Evolutionary conservation across 805 yeast genomes (phyloP), one percentile per base, ranked within the genome.

Genomic region (Teunomyces aglyptinius): DNA sequence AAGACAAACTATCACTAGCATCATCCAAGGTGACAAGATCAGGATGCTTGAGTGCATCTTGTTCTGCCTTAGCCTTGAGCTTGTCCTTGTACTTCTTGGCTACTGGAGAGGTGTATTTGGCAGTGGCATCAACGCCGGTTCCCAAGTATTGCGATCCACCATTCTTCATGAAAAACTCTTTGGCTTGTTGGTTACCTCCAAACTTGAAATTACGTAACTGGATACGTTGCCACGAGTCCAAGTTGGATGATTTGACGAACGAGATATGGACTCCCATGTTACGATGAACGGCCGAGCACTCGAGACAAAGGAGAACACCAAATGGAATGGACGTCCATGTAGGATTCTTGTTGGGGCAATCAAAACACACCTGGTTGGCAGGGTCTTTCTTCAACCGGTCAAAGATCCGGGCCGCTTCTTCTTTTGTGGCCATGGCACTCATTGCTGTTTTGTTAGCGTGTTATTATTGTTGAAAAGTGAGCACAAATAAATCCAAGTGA

Each of bases 291-390:
- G 98, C 91, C 45, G 96, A 87, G 67, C 99, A 94, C 65, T 94
- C 96, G 50, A 91, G 77, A 73, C 99, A 94, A 49, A 94, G 71
- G 64, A 91, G 80, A 44, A 91, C 87, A 46, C 97, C 99, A 67
- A 89, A 92, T 11, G 98, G 96, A 46, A 92, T 90, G 11, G 98
- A 92, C 3, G 99, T 89, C 99, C 99, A 94, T 0, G 98, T 89
- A 31, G 99, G 98, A 65, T 91, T 91, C 63, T 87, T 89, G 57
- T 91, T 87, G 44, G 86, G 80, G 68, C 99, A 94, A 64, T 94
- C 99, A 69, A 94, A 92, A 70, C 99, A 94, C 32, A 76, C 81
- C 59, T 85, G 85, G 73, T 91, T 91, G 40, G 89, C 86, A 20
- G 82, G 82, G 51, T 78, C 74, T 65, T 84, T 71, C 57, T 80